phyloP scores from a whole-genome alignment of 148 eudicot genomes.

The Dianthus caryophyllus region DNA sequence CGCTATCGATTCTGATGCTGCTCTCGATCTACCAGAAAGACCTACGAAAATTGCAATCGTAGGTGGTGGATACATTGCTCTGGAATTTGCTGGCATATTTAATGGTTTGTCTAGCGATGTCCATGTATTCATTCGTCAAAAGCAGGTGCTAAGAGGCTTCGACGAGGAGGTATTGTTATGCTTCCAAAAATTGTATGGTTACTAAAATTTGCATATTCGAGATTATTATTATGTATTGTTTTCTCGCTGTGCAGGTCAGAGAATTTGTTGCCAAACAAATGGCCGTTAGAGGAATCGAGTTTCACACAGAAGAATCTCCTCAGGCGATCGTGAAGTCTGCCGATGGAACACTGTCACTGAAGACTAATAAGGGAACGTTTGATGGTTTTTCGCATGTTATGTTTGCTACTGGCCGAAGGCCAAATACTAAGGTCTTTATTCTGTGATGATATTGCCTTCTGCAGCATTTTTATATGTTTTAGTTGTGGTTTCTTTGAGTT shows the following conservation, averaged over 20 bases:
- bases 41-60: conserved; percentile 92
- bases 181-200: conserved; percentile 1
- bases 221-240: conserved; percentile 3
- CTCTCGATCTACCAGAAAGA: conserved; percentile 86
- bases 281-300: conserved; percentile 82
- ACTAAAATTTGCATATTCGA: not conserved
- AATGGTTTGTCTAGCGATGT: conserved; percentile 85
- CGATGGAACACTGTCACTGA: conserved; percentile 79
- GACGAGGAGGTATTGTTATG: conserved; percentile 81
- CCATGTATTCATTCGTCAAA: conserved; percentile 90
- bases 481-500: not conserved
- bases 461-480: not conserved
- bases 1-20: conserved; percentile 92
- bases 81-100: conserved; percentile 98
- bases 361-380: conserved; percentile 74
- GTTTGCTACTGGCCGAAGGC: conserved; percentile 97
- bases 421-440: conserved; percentile 74
- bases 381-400: conserved; percentile 89
- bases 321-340: conserved; percentile 70
- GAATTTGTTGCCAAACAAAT: conserved; percentile 92
- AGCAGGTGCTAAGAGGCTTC: conserved; percentile 84
- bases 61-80: conserved; percentile 93
- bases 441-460: not conserved
- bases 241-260: conserved; percentile 51
- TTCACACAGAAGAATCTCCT: conserved; percentile 86